Conservation (phyloP, 2,329 filamentous ascomycete genomes). For the Fusarium sp. region DNA sequence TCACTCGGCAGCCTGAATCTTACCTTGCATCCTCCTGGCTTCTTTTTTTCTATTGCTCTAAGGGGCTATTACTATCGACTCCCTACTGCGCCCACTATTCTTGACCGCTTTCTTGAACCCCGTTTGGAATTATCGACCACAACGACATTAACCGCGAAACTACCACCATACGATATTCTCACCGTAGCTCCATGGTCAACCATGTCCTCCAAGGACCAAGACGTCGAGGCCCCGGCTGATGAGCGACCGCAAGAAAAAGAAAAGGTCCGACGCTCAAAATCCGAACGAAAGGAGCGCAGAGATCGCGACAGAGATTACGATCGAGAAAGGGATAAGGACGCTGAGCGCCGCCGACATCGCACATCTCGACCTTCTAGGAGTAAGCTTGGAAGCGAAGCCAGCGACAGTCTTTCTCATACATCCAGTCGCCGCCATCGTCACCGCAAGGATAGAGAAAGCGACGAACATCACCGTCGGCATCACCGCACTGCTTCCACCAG, state of each 20-base stretch:
- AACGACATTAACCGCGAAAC: conserved; percentile 18
- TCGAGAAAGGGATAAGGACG: conserved; percentile 51
- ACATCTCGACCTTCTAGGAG: conserved; percentile 58
- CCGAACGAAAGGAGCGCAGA: conserved; percentile 55
- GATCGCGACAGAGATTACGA: conserved; percentile 51
- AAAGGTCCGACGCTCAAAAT: conserved; percentile 55
- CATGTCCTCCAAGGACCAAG: conserved; percentile 59
- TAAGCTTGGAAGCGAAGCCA: conserved; percentile 54
- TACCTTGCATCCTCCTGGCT: conserved; percentile 3
- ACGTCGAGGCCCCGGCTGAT: conserved; percentile 54
- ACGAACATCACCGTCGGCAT: conserved; percentile 49
- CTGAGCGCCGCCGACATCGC: conserved; percentile 53
- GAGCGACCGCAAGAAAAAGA: conserved; percentile 57
- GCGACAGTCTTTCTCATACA: conserved; percentile 56
- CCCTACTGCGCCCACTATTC: conserved; percentile 22
- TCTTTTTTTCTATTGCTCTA: neutral
- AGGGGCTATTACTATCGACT: conserved; percentile 6
- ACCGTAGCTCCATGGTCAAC: conserved; percentile 46
- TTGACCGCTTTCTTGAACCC: conserved; percentile 32
- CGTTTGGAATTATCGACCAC: conserved; percentile 24
- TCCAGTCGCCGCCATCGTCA: conserved; percentile 51
- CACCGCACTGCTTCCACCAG: conserved; percentile 55
- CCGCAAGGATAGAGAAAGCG: conserved; percentile 51
- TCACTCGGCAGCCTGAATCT: conserved; percentile 17
- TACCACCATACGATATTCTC: conserved; percentile 14